A percentile compares a stretch with the other conserved stretches of the same genome.
These are phyloP conservation scores for Amborella trichopoda DNA, from an alignment of 164 flowering plant genomes.

Conservation along the genomic window DNA sequence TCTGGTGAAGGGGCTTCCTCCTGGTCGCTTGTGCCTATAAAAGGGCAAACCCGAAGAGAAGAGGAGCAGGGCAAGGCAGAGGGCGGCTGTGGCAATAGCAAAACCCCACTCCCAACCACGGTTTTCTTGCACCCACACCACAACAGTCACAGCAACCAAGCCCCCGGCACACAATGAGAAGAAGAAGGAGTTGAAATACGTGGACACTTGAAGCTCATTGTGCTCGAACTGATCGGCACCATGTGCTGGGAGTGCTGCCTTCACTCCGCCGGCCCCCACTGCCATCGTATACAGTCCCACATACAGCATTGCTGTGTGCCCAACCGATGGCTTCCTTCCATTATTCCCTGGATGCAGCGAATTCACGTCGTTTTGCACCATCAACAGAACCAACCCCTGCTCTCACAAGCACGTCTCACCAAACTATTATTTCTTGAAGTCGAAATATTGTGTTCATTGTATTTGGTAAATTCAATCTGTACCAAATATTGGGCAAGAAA, in stretches of 20 bases:
- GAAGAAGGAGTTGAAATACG: conserved; percentile 23
- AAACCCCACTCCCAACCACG: conserved; percentile 21
- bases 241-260: conserved; percentile 19
- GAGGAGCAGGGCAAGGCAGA: conserved; percentile 11
- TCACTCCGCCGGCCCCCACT: conserved; percentile 18
- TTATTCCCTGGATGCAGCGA: conserved; percentile 5
- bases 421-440: no score
- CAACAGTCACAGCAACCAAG: conserved; percentile 13
- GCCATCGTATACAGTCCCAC: conserved; percentile 21
- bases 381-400: conserved; percentile 17
- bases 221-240: conserved; percentile 23
- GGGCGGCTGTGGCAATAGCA: neutral
- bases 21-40: conserved; percentile 8
- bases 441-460: no score
- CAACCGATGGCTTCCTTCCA: conserved; percentile 7
- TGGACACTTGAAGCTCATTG: conserved; percentile 13
- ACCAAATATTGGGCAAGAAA: no score
- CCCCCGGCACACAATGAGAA: conserved; percentile 17
- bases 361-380: conserved; percentile 13
- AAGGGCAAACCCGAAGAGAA: conserved; percentile 8
- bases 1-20: conserved; percentile 13
- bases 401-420: no score
- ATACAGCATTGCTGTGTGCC: conserved; percentile 14
- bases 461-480: no score
- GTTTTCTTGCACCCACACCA: conserved; percentile 24